Conservation (phyloP, 352 stramenopile species). For the Thalassiosira mediterranea region DNA sequence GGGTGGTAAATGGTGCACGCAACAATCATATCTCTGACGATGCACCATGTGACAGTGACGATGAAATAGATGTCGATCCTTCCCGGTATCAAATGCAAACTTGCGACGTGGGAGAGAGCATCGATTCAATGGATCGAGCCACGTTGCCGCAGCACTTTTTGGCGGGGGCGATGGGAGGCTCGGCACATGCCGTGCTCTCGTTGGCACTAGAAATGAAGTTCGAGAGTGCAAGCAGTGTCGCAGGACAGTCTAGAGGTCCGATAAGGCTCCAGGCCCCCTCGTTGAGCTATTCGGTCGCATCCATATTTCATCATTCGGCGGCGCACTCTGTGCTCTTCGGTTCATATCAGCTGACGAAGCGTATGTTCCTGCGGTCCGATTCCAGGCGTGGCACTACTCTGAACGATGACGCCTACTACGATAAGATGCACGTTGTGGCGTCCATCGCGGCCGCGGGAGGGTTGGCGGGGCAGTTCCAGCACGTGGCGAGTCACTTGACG, state of each 20-base stretch:
- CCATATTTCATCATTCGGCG: constrained; percentile 46
- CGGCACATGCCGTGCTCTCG: constrained; percentile 42
- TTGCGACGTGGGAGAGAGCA: not conserved
- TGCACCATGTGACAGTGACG: constrained; percentile 2
- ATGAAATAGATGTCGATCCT: not conserved
- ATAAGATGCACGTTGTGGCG: too few relatives aligned
- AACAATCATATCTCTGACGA: too few relatives aligned
- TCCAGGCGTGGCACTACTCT: too few relatives aligned
- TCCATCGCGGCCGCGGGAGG: constrained; percentile 44
- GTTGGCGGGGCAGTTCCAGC: constrained; percentile 47
- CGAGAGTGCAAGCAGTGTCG: not conserved
- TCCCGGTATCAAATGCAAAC: too few relatives aligned
- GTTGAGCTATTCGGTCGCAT: constrained; percentile 27
- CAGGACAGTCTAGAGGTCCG: not conserved
- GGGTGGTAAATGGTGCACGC: not conserved
- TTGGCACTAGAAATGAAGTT: constrained; percentile 36
- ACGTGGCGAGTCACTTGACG: constrained; percentile 49
- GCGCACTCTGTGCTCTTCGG: constrained; percentile 55
- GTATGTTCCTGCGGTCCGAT: constrained; percentile 27
- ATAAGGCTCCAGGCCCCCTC: constrained; percentile 26
- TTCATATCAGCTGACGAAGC: constrained; percentile 54
- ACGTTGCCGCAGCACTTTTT: constrained; percentile 46
- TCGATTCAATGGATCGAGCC: constrained; percentile 30
- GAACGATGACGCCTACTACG: too few relatives aligned
- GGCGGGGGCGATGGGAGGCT: constrained; percentile 41